A percentile compares a stretch with the other conserved stretches of the same genome.
Evolutionary conservation across 164 flowering plant species (phyloP).

Genomic region (Cinnamomum micranthum): DNA sequence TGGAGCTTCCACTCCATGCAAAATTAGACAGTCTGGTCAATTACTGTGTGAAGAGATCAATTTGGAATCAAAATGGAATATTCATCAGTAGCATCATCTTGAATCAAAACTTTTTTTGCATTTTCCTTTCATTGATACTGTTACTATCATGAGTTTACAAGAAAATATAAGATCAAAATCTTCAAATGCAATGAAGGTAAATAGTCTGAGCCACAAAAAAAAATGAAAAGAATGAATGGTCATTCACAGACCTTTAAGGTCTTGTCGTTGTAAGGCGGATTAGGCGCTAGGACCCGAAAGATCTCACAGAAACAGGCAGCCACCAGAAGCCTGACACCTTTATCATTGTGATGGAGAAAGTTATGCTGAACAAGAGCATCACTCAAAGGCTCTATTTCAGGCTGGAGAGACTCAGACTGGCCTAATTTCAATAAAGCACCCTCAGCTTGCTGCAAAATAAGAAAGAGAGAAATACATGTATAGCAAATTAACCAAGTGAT

Average conservation of each 20-base stretch:
- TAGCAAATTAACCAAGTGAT: not conserved
- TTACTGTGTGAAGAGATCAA: not conserved
- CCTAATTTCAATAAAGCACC: slow-evolving; percentile 58
- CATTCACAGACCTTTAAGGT: slow-evolving; percentile 37
- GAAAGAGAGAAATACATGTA: slow-evolving; percentile 5
- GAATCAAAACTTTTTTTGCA: no score
- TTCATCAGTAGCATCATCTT: no score
- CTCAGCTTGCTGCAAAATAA: slow-evolving; percentile 60
- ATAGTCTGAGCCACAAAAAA: no score
- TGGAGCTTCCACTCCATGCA: not conserved
- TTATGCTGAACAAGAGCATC: slow-evolving; percentile 43
- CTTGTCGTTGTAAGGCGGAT: slow-evolving; percentile 68
- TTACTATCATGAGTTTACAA: no score
- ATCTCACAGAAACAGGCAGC: slow-evolving; percentile 72
- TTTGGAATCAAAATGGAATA: not conserved
- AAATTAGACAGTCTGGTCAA: not conserved
- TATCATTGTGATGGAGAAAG: slow-evolving; percentile 64
- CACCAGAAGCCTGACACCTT: slow-evolving; percentile 69
- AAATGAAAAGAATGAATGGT: no score
- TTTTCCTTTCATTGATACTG: no score
- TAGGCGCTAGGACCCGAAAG: slow-evolving; percentile 83
- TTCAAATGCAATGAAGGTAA: not conserved
- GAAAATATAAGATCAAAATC: no score
- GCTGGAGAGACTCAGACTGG: slow-evolving; percentile 44
- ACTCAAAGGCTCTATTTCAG: slow-evolving; percentile 48